Evolutionary conservation across 2,329 filamentous ascomycete genomes (phyloP).

Genomic region (Bipolaris gigantea): DNA sequence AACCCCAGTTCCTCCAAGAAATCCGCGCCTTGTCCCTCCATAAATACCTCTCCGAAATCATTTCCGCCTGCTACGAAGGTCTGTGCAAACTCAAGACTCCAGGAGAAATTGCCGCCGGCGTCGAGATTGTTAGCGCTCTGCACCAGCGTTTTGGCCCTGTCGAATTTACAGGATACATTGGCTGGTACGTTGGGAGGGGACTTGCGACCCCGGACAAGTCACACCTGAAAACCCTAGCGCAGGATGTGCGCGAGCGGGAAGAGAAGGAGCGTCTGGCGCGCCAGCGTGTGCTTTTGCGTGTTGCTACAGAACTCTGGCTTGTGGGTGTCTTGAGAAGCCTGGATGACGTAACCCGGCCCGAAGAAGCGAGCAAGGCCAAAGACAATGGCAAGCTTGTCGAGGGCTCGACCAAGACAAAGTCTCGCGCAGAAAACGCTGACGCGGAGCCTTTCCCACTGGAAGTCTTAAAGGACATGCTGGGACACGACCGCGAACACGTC

Average conservation of each 20-base stretch:
- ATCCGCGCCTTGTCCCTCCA: conserved; percentile 87
- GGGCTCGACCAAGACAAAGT: conserved; percentile 63
- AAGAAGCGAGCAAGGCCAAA: conserved; percentile 64
- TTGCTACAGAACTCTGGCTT: conserved; percentile 95
- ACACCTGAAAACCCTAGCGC: conserved; percentile 73
- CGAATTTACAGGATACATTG: conserved; percentile 89
- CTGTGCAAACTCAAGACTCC: conserved; percentile 88
- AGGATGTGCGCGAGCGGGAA: conserved; percentile 87
- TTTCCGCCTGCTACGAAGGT: conserved; percentile 93
- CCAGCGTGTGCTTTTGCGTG: conserved; percentile 81
- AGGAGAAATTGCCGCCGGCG: conserved; percentile 86
- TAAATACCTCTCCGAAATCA: conserved; percentile 96
- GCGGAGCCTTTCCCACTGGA: conserved; percentile 94
- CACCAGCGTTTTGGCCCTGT: conserved; percentile 90
- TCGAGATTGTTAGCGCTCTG: conserved; percentile 91
- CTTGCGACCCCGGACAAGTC: conserved; percentile 88
- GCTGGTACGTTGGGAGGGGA: conserved; percentile 88
- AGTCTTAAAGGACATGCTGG: conserved; percentile 94
- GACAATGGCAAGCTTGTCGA: conserved; percentile 58
- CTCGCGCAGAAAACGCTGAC: conserved; percentile 64
- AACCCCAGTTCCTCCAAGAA: conserved; percentile 84
- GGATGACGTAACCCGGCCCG: conserved; percentile 66
- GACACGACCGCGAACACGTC: conserved; percentile 87
- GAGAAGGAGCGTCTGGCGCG: conserved; percentile 89
- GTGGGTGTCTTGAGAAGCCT: conserved; percentile 84